phyloP scores from a whole-genome alignment of 2,329 filamentous ascomycete genomes.

The Raffaelea deltoideospora region DNA sequence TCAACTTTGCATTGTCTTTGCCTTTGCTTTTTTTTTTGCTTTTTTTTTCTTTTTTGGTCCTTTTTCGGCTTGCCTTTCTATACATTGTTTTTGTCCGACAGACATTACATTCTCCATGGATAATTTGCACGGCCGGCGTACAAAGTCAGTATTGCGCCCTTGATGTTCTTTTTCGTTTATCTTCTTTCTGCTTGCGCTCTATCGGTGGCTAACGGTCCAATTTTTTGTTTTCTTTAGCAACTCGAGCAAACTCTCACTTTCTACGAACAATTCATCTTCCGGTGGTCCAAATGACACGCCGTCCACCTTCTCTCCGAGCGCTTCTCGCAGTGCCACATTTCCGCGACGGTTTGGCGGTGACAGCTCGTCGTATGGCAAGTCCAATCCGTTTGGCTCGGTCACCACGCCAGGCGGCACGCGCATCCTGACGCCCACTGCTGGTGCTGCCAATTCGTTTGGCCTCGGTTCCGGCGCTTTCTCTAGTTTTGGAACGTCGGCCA shows the following conservation, averaged over 20 bases:
- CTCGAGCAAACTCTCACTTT: slow-evolving; percentile 80
- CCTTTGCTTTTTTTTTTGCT: too few relatives aligned
- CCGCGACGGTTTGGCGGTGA: slow-evolving; percentile 64
- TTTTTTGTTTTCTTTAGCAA: slow-evolving; percentile 24
- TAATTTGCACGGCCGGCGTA: slow-evolving; percentile 66
- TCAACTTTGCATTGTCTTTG: too few relatives aligned
- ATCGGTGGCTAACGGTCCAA: background rate
- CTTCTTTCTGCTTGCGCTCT: slow-evolving; percentile 9
- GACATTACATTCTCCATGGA: slow-evolving; percentile 35
- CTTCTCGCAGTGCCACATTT: slow-evolving; percentile 43
- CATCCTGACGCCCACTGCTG: slow-evolving; percentile 58
- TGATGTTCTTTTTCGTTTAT: slow-evolving; percentile 3
- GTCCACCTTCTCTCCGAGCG: slow-evolving; percentile 29
- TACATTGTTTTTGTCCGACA: too few relatives aligned
- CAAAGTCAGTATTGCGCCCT: slow-evolving; percentile 45
- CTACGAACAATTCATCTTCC: slow-evolving; percentile 30
- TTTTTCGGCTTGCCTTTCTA: too few relatives aligned
- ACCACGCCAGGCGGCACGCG: slow-evolving; percentile 55
- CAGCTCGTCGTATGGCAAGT: slow-evolving; percentile 57
- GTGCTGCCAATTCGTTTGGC: slow-evolving; percentile 80
- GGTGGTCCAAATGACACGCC: slow-evolving; percentile 15
- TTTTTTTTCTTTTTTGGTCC: background rate
- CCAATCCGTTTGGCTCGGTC: slow-evolving; percentile 65
- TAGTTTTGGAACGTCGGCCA: slow-evolving; percentile 72
- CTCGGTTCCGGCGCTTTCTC: slow-evolving; percentile 92